Percentiles rank a stretch among this genome's conserved stretches.
phyloP scores from a whole-genome alignment of 2,329 filamentous ascomycete genomes.

The Cladosporium sp. region DNA sequence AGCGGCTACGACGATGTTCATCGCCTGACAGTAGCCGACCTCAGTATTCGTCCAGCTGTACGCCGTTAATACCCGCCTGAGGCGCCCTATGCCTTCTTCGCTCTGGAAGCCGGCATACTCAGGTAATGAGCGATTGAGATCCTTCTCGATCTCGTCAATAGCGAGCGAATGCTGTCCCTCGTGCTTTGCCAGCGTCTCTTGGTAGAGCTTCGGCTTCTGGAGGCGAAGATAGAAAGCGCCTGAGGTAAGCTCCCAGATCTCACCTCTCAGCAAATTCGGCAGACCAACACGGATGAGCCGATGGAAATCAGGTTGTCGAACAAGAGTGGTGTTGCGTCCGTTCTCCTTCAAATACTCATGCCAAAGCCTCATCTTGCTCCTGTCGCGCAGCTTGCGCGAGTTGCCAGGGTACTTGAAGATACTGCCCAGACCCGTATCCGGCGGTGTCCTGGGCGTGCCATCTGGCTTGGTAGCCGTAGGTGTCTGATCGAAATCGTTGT shows the following conservation, averaged over 20 bases:
- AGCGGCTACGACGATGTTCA: constrained; percentile 99
- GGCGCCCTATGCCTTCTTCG: constrained; percentile 83
- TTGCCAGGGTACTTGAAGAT: constrained; percentile 93
- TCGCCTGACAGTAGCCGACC: constrained; percentile 97
- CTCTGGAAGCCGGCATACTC: constrained; percentile 98
- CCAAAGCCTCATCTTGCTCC: constrained; percentile 97
- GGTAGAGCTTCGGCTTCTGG: constrained; percentile 75
- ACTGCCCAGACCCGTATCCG: constrained; percentile 91
- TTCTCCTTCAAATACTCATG: constrained; percentile 91
- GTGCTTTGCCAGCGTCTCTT: constrained; percentile 76
- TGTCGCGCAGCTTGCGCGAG: constrained; percentile 83
- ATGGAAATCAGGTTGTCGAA: constrained; percentile 95
- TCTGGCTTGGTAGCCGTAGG: constrained; percentile 43
- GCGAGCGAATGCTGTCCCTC: constrained; percentile 83
- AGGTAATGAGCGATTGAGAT: constrained; percentile 89
- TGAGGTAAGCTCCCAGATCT: constrained; percentile 93
- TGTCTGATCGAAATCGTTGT: constrained; percentile 23
- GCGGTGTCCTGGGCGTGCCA: constrained; percentile 42
- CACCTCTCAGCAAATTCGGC: constrained; percentile 84
- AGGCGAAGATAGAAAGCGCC: constrained; percentile 84
- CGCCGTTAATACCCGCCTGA: constrained; percentile 85
- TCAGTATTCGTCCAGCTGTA: constrained; percentile 97
- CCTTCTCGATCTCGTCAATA: constrained; percentile 98
- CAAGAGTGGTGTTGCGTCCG: constrained; percentile 82
- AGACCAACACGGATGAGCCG: constrained; percentile 93